Base-by-base conservation (phyloP, 2,329 filamentous ascomycete genomes). In the Hypoxylon sp. region DNA sequence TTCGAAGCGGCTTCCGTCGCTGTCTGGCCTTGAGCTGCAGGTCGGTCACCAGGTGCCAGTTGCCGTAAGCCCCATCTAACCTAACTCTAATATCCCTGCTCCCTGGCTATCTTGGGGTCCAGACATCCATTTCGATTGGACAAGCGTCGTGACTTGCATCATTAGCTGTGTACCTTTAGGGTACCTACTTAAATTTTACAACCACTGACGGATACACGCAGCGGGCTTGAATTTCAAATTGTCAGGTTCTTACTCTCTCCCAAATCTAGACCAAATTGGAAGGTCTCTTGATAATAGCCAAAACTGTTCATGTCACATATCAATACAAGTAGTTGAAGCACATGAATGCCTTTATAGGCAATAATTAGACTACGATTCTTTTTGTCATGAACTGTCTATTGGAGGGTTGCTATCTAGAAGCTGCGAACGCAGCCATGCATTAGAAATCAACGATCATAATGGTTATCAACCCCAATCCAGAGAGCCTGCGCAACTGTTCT, bases 351-450 rank as follows among this genome's bases (percentile, higher is more conserved):
- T 55, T 45, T 56, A 43, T 51, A 41, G 38, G 61, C 58, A 67
- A 70, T 63, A 69, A 65, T 48, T 67, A 60, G 60, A 65, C 63
- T 68, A 73, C 71, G 69, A 68, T 70, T 72, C 69, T 65, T 68
- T 68, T 43, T 69, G 69, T 72, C 73, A 23, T 74, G 72, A 43
- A 73, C 53, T 68, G 73, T 78, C 77, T 79, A 79, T 77, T 64
- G 66, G 67, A 69, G 34, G 21, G 25, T 53, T 75, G 72, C 77
- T 79, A 79, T 78, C 77, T 79, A 79, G 67, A 73, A 64, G 75
- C 76, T 74, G 74, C 74, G 63, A 63, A 68, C 28, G 72, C 75
- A 76, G 75, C 76, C 53, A 75, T 73, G 74, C 75, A 73, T 72
- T 64, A 60, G 71, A 75, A 72, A 71, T 73, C 70, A 70, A 72